These are phyloP conservation scores for Saitozyma podzolica DNA, from an alignment of 768 basidiomycete genomes.

Conservation along the genomic window DNA sequence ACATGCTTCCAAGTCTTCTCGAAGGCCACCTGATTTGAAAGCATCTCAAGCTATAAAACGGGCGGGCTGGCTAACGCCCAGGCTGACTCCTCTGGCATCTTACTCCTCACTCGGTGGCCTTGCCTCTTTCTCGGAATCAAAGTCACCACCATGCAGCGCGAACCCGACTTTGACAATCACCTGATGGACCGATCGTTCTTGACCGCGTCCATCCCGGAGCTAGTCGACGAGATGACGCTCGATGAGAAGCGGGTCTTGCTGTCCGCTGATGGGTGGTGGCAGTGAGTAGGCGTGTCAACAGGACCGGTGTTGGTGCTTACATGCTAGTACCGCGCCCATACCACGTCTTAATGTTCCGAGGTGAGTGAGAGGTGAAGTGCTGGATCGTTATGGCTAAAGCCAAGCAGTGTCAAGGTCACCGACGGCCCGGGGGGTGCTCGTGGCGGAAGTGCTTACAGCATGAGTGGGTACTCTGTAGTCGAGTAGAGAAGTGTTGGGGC, in stretches of 20 bases:
- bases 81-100: too few species aligned
- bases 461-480: constrained; percentile 54
- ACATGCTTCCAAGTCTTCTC: background rate
- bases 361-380: background rate
- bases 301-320: background rate
- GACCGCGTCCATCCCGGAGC: constrained; percentile 3
- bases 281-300: constrained; percentile 5
- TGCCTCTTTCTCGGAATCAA: too few species aligned
- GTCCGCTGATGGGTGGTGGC: constrained; percentile 17
- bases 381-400: constrained; percentile 55
- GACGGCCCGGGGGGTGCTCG: constrained; percentile 73
- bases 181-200: constrained; percentile 17
- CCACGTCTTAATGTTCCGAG: constrained; percentile 61
- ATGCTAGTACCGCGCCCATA: constrained; percentile 41
- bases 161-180: constrained; percentile 17
- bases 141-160: constrained; percentile 7
- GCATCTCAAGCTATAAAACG: background rate
- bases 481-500: constrained; percentile 11
- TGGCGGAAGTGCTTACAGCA: constrained; percentile 52
- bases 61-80: too few species aligned
- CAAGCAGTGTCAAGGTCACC: constrained; percentile 63
- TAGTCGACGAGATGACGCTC: constrained; percentile 8
- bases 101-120: too few species aligned
- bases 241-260: constrained; percentile 15
- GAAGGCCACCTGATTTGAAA: background rate